Conservation (phyloP, 1,284 basidiomycete species). For the Pholiota adiposa region DNA sequence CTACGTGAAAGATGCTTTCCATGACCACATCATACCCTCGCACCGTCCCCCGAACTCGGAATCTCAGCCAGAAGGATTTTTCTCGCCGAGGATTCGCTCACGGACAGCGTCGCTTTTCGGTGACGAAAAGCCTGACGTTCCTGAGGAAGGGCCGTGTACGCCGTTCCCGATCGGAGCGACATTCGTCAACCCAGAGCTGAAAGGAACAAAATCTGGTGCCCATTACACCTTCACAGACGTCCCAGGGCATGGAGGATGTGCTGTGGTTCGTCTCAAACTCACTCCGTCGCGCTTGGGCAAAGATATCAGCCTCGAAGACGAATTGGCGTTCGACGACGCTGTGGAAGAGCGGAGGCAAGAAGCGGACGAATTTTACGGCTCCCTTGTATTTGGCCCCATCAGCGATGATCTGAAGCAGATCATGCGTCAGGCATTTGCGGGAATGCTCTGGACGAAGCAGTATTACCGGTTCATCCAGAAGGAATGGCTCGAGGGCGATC, state of each 20-base stretch:
- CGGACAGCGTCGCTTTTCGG: constrained; percentile 49
- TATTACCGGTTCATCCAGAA: constrained; percentile 96
- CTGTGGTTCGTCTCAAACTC: constrained; percentile 93
- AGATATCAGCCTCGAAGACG: constrained; percentile 85
- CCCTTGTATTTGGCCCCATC: constrained; percentile 80
- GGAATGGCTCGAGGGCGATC: constrained; percentile 95
- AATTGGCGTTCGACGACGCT: constrained; percentile 86
- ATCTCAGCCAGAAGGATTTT: constrained; percentile 43
- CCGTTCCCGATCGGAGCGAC: constrained; percentile 53
- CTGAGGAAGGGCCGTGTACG: constrained; percentile 55
- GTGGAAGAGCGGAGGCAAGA: constrained; percentile 91
- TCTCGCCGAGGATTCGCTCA: constrained; percentile 53
- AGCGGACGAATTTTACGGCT: constrained; percentile 94
- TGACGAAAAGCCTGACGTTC: constrained; percentile 33
- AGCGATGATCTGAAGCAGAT: constrained; percentile 94
- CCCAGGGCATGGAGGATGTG: constrained; percentile 91
- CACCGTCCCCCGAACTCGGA: constrained; percentile 70
- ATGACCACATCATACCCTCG: constrained; percentile 90
- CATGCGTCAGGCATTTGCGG: constrained; percentile 95
- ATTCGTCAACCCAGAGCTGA: constrained; percentile 88
- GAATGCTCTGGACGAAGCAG: constrained; percentile 99
- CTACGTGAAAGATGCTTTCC: constrained; percentile 98
- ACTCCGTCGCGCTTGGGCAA: constrained; percentile 78
- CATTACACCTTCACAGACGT: constrained; percentile 91
- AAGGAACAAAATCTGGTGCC: constrained; percentile 91